phyloP scores from a whole-genome alignment of 1,284 basidiomycete species.

The Uromyces viciae-fabae region DNA sequence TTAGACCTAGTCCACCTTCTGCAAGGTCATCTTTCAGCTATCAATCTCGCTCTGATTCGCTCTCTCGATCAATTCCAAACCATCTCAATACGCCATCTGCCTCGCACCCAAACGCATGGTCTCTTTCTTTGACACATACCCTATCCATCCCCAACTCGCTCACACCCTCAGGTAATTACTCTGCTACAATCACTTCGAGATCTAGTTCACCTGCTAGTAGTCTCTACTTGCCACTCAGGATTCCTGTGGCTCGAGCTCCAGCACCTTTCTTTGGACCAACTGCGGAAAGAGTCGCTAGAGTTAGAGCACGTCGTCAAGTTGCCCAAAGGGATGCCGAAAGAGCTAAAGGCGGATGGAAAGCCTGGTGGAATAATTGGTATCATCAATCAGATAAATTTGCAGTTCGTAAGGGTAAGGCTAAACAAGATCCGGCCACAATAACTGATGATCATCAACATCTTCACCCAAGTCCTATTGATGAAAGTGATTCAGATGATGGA shows the following conservation, averaged over 20 bases:
- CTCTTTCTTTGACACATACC: background rate
- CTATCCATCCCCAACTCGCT: slow-evolving; percentile 20
- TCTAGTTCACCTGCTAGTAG: slow-evolving; percentile 34
- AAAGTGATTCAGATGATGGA: slow-evolving; percentile 28
- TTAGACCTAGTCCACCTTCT: slow-evolving; percentile 14
- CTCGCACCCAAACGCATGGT: background rate
- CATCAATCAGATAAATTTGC: slow-evolving; percentile 33
- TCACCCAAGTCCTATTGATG: background rate
- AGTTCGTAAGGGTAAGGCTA: slow-evolving; percentile 20
- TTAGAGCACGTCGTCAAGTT: slow-evolving; percentile 33
- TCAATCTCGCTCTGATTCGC: background rate
- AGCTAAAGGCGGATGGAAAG: slow-evolving; percentile 42
- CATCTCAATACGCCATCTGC: background rate
- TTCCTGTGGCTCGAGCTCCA: slow-evolving; percentile 32
- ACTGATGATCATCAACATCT: background rate
- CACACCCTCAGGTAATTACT: background rate
- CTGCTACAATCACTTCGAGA: slow-evolving; percentile 22
- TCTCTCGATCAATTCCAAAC: background rate
- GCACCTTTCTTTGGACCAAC: slow-evolving; percentile 42
- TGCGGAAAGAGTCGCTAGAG: slow-evolving; percentile 25
- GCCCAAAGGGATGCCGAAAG: slow-evolving; percentile 30
- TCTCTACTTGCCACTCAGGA: slow-evolving; percentile 33
- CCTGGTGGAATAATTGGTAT: slow-evolving; percentile 43
- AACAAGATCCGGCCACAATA: background rate
- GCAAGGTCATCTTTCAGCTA: slow-evolving; percentile 7